Base-by-base conservation (phyloP, 495 filamentous ascomycete species). In the Tuber aestivum region DNA sequence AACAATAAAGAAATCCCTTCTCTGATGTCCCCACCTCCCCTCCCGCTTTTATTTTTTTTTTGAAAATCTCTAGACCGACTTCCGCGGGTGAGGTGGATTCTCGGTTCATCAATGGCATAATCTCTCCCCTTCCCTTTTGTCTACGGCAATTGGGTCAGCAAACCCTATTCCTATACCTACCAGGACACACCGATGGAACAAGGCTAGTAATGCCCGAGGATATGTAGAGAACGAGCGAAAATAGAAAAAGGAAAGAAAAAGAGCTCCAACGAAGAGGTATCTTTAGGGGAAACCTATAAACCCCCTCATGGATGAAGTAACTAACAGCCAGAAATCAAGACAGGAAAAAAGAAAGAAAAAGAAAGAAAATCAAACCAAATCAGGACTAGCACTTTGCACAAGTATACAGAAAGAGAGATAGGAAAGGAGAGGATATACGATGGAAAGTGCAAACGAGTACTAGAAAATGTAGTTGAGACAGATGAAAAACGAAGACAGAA, bases 401-500 rank as follows among this genome's bases (percentile, higher is more conserved):
- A 40, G 37, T 70, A 70, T 38, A 74, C 61, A 70, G 68, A 74
- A 45, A 71, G 70, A 75, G 70, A 50, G 5, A 27, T 41, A 50
- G 23, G 41, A 42, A 50, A 40, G 69, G 69, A 75, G 72, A 44
- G 74, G 71, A 74, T 70, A 69, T 50, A 41, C 45, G 27, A 75
- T 9, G 44, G 27, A 27, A 75, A 75, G 42, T 74, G 18, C 70
- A 38, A 75, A 69, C 50, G 27, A 50, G 50, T 23, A 50, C 42
- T 27, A 48, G 71, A 21, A 50, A 50, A 44, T 44, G 38, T 32
- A 23, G 42, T 42, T 27, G 71, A 23, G 42, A 48, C 41, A 73
- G 42, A 37, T 73, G 38, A 41, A 50, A 69, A 73, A 23, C 35
- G 35, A 73, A 38, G 42, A 73, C 40, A 35, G 35, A 69, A 41